A percentile compares a stretch with the other conserved stretches of the same genome.
These are phyloP conservation scores for Epichloe typhina DNA, from an alignment of 2,329 filamentous ascomycete species.

Conservation along the genomic window DNA sequence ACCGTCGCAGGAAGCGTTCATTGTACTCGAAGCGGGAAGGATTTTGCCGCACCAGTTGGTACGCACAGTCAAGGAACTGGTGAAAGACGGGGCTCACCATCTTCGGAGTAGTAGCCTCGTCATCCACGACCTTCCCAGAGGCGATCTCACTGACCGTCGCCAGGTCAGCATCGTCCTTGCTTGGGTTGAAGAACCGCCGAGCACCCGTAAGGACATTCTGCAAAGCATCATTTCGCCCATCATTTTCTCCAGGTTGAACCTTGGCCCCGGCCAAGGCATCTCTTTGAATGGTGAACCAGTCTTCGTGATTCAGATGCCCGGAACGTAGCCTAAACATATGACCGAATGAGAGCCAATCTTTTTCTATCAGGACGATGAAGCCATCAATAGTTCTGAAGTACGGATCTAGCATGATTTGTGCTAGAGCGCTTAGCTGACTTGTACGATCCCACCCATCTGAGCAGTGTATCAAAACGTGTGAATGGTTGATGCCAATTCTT, in stretches of 20 bases:
- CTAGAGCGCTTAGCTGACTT: conserved; percentile 80
- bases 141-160: conserved; percentile 33
- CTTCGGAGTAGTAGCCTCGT: conserved; percentile 64
- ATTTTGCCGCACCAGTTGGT: conserved; percentile 75
- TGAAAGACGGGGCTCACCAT: conserved; percentile 96
- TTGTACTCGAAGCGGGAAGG: conserved; percentile 92
- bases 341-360: conserved; percentile 95
- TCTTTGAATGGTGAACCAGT: conserved; percentile 84
- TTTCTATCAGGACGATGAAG: conserved; percentile 88
- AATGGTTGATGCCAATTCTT: conserved; percentile 83
- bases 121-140: conserved; percentile 29
- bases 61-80: conserved; percentile 90
- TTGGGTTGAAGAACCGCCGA: conserved; percentile 76
- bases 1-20: conserved; percentile 75
- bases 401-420: conserved; percentile 87
- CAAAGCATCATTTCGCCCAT: conserved; percentile 57
- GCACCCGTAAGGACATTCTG: conserved; percentile 80
- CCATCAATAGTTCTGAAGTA: conserved; percentile 91
- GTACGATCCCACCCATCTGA: conserved; percentile 98
- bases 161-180: conserved; percentile 46
- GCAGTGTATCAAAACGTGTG: conserved; percentile 91
- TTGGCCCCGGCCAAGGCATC: conserved; percentile 56
- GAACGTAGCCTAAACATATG: conserved; percentile 95
- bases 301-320: conserved; percentile 76
- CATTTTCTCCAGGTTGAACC: conserved; percentile 48